A percentile compares a stretch with the other conserved stretches of the same genome.
Evolutionary conservation across 768 basidiomycete species (phyloP).

Genomic region (Pleurotus tuoliensis): DNA sequence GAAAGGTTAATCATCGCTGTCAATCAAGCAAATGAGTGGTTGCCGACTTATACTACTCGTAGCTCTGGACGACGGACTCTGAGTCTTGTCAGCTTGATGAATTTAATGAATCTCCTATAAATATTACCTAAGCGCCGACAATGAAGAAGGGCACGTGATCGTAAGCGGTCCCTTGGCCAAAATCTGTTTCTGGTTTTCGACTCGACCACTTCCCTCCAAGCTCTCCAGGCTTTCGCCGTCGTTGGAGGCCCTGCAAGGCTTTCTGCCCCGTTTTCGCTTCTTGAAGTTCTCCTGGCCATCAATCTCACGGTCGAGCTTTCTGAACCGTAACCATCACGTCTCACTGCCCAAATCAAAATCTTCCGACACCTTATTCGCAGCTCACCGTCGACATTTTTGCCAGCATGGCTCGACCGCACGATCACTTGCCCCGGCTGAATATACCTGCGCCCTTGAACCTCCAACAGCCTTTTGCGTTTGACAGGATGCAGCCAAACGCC

Average conservation of each 20-base stretch:
- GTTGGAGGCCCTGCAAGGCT: not conserved
- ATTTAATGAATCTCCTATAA: too few relatives aligned
- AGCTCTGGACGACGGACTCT: too few relatives aligned
- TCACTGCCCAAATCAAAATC: not conserved
- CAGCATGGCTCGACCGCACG: conserved; percentile 41
- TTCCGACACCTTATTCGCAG: not conserved
- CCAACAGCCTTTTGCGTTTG: conserved; percentile 52
- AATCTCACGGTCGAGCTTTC: not conserved
- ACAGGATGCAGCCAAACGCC: conserved; percentile 29
- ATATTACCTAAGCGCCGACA: not conserved
- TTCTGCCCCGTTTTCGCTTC: not conserved
- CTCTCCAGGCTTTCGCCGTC: not conserved
- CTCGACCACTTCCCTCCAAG: not conserved
- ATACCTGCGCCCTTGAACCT: conserved; percentile 50
- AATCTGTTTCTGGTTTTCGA: not conserved
- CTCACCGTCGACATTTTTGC: not conserved
- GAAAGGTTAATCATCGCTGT: too few relatives aligned
- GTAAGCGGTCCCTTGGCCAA: conserved; percentile 1
- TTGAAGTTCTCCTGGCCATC: not conserved
- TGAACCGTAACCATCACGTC: not conserved
- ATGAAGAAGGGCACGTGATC: not conserved
- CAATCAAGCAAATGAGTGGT: too few relatives aligned
- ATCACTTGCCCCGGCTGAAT: conserved; percentile 53
- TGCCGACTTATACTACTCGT: too few relatives aligned
- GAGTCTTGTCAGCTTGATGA: too few relatives aligned